phyloP scores from a whole-genome alignment of 805 yeast genomes.

The Saturnispora sanitii region DNA sequence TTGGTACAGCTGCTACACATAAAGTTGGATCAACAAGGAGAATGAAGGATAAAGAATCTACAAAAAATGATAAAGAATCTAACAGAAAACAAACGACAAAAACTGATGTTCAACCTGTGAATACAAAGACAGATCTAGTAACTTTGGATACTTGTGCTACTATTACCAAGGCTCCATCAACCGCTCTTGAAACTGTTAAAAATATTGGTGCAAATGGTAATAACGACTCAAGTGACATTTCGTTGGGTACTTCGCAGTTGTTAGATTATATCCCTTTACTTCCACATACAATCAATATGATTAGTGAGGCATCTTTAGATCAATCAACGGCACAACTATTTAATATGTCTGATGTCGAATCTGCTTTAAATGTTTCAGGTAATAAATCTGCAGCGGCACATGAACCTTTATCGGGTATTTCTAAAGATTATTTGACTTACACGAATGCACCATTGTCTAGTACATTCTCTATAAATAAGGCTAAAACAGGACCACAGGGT shows the following conservation, averaged over 20 bases:
- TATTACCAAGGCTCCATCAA: neutral
- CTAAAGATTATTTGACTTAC: neutral
- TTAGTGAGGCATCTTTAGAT: neutral
- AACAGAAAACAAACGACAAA: neutral
- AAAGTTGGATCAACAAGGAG: no score
- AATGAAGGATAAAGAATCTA: no score
- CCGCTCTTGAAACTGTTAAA: neutral
- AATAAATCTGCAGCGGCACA: neutral
- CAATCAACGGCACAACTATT: neutral
- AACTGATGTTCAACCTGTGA: neutral
- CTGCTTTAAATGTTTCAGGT: neutral
- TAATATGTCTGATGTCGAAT: neutral
- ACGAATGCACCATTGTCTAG: neutral
- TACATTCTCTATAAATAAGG: no score
- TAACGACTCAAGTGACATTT: neutral
- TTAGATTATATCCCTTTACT: neutral
- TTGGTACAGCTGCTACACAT: neutral
- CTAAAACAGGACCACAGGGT: no score
- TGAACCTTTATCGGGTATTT: neutral
- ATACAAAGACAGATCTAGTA: neutral
- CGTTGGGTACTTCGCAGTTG: neutral
- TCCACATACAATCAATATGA: neutral
- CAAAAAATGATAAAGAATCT: neutral
- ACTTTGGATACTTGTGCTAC: neutral
- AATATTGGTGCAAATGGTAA: neutral